Base-by-base conservation (phyloP, 2,329 filamentous ascomycete species). In the Microdochium bolleyi region DNA sequence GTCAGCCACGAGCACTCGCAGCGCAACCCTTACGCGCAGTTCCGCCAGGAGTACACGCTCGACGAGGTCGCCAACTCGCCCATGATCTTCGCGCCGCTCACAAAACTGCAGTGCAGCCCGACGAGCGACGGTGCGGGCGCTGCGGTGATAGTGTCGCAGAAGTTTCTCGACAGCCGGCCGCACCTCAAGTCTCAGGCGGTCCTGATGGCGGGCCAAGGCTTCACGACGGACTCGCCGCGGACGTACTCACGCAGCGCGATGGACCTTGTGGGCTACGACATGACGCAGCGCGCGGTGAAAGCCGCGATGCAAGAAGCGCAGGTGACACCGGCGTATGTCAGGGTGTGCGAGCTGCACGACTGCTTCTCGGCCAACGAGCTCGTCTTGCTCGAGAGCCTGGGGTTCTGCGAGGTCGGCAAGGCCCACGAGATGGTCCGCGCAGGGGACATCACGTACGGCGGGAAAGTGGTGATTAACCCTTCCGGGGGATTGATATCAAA, bases 331-430 rank as follows among this genome's bases (percentile, higher is more conserved):
- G 70, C 73, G 32, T 88, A 95, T 58, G 79, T 92, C 57, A 84
- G 87, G 63, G 88, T 97, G n/a, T 91, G 90, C 64, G 92, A 97
- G 74, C 77, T 97, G 55, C 94, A 97, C 72, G 94, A 97, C 74
- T 97, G 94, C 75, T 97, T 97, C 79, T 91, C 85, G 21, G 85
- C 92, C 25, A 97, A 97, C 68, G 89, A 97, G 76, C 88, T 97
- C 86, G 80, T 94, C 50, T 85, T 84, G 1, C 84, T 97, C 50
- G 92, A 97, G 66, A 89, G 89, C 0, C 78, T 97, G 1, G 91
- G 90, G 1, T 79, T 97, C 13, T 82, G 78, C 41, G 84, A 84
- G 54, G 82, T 79, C 14, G 92, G 92, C 16, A 92, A 90, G 69
- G 94, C 92, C 0, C 92, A 96, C 67, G 90, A 96, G 71, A 83